Evolutionary conservation across 768 basidiomycete species (phyloP), one percentile per base, ranked within the genome.

Genomic region (Rhizopogon sp.): DNA sequence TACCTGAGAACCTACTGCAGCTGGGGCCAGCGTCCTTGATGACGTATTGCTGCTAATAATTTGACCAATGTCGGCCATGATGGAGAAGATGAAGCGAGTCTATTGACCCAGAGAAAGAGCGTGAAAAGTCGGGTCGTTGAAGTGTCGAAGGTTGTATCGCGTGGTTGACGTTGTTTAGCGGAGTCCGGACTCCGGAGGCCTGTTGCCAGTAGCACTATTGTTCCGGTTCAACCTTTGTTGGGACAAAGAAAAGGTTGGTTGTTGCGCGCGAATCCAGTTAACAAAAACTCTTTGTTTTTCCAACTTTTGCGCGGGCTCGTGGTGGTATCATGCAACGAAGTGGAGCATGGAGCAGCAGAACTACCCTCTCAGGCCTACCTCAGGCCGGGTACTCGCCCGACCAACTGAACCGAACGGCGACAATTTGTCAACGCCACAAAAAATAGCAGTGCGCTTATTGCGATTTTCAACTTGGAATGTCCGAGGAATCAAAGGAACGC

Each of bases 1-100:
- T 43, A 88, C 83, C 69, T 92, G 90, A n/a, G 82, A 83, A 58
- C 79, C 86, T 29, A 92, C 90, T 53, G 90, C 88, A 56, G 79
- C 78, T 72, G 90, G 89, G 78, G 82, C 83, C 79, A 88, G 84
- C 78, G 84, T 78, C 79, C 87, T 74, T 53, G 73, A 62, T 54
- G 8, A 2, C 50, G 59, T 20, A 11, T 70, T 73, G 45, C 63
- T 57, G 55, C 69, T 55, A 60, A 75, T 67, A 53, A 77, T 65
- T 39, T 64, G 40, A 22, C 63, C 65, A 28, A 69, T 68, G 60
- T 58, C 57, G 45, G 70, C 45, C 72, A 75, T 75, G 44, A 49
- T 64, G 47, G 17, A 39, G 56, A 42, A 55, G 43, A 44, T 52
- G 53, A 60, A 56, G 47, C 31, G 58, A 67, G 65, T 58, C 57